Conservation (phyloP, 2,329 filamentous ascomycete species). For the Trichophyton simii region DNA sequence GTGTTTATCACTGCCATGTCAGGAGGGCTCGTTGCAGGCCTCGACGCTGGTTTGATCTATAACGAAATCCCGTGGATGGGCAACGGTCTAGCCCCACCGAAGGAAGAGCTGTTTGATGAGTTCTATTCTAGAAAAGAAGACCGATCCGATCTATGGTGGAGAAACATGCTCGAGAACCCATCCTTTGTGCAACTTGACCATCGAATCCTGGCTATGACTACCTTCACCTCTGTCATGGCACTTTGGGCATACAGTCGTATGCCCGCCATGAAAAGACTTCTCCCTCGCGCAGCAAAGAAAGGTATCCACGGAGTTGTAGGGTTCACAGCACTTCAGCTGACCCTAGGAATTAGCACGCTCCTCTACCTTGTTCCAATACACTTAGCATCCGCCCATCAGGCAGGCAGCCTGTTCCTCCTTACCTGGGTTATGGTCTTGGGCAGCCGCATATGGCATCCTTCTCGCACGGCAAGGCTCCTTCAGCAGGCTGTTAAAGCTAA, state of each 20-base stretch:
- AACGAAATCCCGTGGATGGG: constrained; percentile 99
- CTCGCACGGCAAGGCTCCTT: constrained; percentile 49
- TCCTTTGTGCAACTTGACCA: constrained; percentile 92
- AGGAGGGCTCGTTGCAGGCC: constrained; percentile 80
- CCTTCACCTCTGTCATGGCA: constrained; percentile 66
- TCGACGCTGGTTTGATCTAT: constrained; percentile 95
- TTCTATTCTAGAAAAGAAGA: constrained; percentile 76
- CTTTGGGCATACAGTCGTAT: constrained; percentile 71
- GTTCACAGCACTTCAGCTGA: constrained; percentile 67
- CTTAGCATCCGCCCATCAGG: constrained; percentile 83
- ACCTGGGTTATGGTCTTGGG: constrained; percentile 71
- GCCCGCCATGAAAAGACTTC: constrained; percentile 45
- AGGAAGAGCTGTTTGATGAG: constrained; percentile 66
- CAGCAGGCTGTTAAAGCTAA: constrained; percentile 31
- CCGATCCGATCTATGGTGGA: constrained; percentile 79
- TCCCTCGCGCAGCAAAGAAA: constrained; percentile 48
- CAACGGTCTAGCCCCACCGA: constrained; percentile 64
- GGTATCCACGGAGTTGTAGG: constrained; percentile 71
- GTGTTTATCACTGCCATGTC: constrained; percentile 89
- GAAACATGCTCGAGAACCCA: constrained; percentile 95
- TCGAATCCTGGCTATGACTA: constrained; percentile 78
- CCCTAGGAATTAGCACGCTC: constrained; percentile 77
- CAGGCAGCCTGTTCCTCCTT: constrained; percentile 71
- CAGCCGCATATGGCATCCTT: constrained; percentile 63
- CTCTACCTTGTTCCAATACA: constrained; percentile 87